Percentiles rank a stretch among this genome's conserved stretches.
These are phyloP conservation scores for Aspergillus sp. DNA, from an alignment of 2,329 filamentous ascomycete genomes.

Conservation along the genomic window DNA sequence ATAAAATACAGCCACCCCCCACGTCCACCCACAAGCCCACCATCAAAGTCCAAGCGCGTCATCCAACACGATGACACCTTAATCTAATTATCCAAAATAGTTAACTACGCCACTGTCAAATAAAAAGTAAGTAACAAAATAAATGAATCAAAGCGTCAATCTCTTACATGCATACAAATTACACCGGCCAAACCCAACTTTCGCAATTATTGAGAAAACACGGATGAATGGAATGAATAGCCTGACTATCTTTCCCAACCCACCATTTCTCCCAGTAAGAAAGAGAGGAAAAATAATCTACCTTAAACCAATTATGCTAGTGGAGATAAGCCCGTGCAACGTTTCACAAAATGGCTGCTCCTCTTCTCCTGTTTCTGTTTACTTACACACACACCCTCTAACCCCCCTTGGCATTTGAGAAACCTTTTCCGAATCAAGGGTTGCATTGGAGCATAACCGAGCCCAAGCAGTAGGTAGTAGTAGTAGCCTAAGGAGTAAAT, in stretches of 20 bases:
- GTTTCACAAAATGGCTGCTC: conserved; percentile 31
- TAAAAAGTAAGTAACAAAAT: background rate
- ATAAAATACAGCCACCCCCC: background rate
- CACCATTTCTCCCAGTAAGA: background rate
- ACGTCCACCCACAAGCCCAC: no score
- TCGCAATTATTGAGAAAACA: no score
- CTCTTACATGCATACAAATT: background rate
- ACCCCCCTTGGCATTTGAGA: conserved; percentile 9
- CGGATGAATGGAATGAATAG: background rate
- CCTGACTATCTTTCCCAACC: background rate
- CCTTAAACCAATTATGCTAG: conserved; percentile 36
- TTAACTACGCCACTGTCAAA: no score
- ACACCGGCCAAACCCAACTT: no score
- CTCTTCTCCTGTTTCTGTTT: background rate
- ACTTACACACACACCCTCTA: background rate
- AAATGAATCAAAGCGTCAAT: no score
- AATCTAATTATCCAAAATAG: no score
- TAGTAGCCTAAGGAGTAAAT: no score
- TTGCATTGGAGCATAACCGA: conserved; percentile 26
- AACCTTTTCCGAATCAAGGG: conserved; percentile 22
- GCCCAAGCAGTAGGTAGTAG: background rate
- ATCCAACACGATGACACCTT: no score
- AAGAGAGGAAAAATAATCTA: conserved; percentile 12
- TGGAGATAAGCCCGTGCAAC: conserved; percentile 43
- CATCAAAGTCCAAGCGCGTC: no score